Percentiles rank a stretch among this genome's conserved stretches.
Evolutionary conservation across 768 basidiomycete species (phyloP).

Genomic region (Amanita brunnescens): DNA sequence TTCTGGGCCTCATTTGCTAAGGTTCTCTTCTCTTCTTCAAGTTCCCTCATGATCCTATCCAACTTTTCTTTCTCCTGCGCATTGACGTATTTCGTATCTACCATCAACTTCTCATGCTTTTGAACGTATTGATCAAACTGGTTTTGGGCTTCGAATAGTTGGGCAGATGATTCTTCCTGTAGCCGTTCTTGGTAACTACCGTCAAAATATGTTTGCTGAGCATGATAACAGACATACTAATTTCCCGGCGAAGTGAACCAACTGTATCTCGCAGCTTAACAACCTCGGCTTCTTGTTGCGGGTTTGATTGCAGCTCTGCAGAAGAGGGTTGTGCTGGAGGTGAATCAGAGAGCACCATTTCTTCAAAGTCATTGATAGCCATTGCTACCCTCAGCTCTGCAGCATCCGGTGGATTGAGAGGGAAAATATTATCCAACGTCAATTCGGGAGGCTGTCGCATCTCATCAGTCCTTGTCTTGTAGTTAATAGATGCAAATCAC

Average conservation of each 20-base stretch:
- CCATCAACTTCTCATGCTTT: conserved; percentile 1
- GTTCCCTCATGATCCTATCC: conserved; percentile 41
- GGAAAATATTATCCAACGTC: conserved; percentile 3
- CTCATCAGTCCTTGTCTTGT: neutral
- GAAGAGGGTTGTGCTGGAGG: neutral
- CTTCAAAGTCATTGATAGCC: conserved; percentile 4
- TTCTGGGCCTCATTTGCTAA: conserved; percentile 57
- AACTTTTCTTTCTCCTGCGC: conserved; percentile 42
- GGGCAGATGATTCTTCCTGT: conserved; percentile 2
- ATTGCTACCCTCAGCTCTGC: conserved; percentile 1
- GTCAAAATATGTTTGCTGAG: neutral
- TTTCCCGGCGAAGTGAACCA: neutral
- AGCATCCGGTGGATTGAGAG: conserved; percentile 6
- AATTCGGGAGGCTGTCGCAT: neutral
- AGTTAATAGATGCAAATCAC: conserved; percentile 11
- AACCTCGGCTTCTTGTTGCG: conserved; percentile 3
- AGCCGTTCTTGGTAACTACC: neutral
- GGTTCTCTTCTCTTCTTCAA: conserved; percentile 57
- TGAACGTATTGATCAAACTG: conserved; percentile 2
- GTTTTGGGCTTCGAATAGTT: conserved; percentile 2
- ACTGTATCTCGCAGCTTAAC: neutral
- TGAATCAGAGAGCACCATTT: neutral
- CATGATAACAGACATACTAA: neutral
- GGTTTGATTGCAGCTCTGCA: neutral
- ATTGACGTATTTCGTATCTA: conserved; percentile 20